Conservation (phyloP, 2,329 filamentous ascomycete species). For the Cercospora canescens region DNA sequence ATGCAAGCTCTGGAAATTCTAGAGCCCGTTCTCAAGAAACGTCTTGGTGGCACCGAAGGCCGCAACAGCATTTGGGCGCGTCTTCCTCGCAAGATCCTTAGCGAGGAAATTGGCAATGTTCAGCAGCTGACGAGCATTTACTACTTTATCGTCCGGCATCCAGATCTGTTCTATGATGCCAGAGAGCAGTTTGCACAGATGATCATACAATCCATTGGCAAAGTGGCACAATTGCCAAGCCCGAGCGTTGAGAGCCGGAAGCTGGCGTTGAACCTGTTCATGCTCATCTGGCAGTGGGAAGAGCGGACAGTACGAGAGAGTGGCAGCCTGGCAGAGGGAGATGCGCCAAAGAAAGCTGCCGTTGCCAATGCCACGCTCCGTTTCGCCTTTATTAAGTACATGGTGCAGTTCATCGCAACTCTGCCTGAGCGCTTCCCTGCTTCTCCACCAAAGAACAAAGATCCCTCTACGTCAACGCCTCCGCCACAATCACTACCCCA, state of each 20-base stretch:
- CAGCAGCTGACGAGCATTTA: slow-evolving; percentile 98
- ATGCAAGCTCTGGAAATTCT: slow-evolving; percentile 93
- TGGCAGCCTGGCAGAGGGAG: slow-evolving; percentile 33
- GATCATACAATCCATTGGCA: slow-evolving; percentile 84
- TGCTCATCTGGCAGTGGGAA: slow-evolving; percentile 91
- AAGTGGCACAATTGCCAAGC: slow-evolving; percentile 80
- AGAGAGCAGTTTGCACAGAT: slow-evolving; percentile 86
- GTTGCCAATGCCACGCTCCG: slow-evolving; percentile 58
- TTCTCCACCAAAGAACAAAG: slow-evolving; percentile 63
- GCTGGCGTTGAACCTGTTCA: slow-evolving; percentile 86
- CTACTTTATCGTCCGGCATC: slow-evolving; percentile 90
- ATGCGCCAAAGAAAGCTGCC: slow-evolving; percentile 33
- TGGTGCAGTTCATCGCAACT: slow-evolving; percentile 92
- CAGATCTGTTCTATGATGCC: slow-evolving; percentile 91
- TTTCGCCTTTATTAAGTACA: slow-evolving; percentile 85
- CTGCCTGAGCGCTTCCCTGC: slow-evolving; percentile 79
- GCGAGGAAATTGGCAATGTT: slow-evolving; percentile 91
- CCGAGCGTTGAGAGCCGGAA: slow-evolving; percentile 90
- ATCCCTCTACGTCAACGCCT: slow-evolving; percentile 39
- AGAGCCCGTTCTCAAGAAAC: slow-evolving; percentile 87
- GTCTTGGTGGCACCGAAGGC: slow-evolving; percentile 71
- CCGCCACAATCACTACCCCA: slow-evolving; percentile 51
- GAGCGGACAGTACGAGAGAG: slow-evolving; percentile 72
- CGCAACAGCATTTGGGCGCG: slow-evolving; percentile 83
- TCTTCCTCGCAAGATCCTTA: slow-evolving; percentile 83